Base-by-base conservation (phyloP, 179 eudicot species). In the Camellia oleifera region DNA sequence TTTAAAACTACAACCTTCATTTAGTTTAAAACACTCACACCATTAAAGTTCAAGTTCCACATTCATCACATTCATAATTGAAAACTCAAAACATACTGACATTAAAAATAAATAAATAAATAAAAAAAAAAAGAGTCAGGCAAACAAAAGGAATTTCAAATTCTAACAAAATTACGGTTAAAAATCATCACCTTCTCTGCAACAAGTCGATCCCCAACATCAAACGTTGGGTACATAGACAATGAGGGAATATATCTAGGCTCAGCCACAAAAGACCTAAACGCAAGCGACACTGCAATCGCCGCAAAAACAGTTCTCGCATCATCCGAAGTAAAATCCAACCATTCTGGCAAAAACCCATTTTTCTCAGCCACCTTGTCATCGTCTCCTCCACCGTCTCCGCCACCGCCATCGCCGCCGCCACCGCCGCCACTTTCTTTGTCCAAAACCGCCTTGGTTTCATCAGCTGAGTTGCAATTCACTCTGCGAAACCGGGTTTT, bases 181-280 rank as follows among this genome's bases (percentile, higher is more conserved):
- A 72, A 64, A 5, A 4, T 32, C 5, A 52, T 76, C 72, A 96
- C 99, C 98, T 96, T 96, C 82, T 94, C 99, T 20, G 99, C 99
- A 26, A 96, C 97, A 78, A 96, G 76, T 56, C 96, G 86, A 83
- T 96, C 99, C 14, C 99, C 99, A 75, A 96, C 93, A 86, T 96
- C 91, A 85, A 96, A 96, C 15, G 99, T 96, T 52, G 99, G 99
- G 80, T 82, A 96, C 99, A 96, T 96, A 61, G 99, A 96, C 88
- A 96, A 88, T 3, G 99, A 96, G 23, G 99, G 99, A 61, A 96
- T 96, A 45, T 62, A 96, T 84, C 99, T 88, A 48, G 99, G 99
- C 87, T 96, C 99, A 11, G 99, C 99, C 64, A 96, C 85, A 78
- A 96, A 94, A 20, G 90, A 42, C 81, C 99, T 80, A 83, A 96